Evolutionary conservation across 768 basidiomycete species (phyloP).

Genomic region (Leccinum sublutescens): DNA sequence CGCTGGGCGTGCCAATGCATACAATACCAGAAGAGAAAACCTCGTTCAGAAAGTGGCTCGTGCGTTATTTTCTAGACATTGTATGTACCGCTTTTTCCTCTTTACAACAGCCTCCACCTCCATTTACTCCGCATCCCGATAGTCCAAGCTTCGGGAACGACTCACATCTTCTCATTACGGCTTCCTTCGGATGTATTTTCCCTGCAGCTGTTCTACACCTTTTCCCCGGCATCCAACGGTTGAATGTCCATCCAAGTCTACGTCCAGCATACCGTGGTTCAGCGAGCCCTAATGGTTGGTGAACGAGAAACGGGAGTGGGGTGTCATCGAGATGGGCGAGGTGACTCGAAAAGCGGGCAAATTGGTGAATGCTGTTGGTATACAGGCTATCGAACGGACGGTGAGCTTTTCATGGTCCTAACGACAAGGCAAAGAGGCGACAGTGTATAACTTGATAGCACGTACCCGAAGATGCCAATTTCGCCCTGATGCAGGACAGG

Average conservation of each 20-base stretch:
- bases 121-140: constrained; percentile 25
- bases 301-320: constrained; percentile 70
- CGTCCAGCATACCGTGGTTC: constrained; percentile 85
- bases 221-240: constrained; percentile 56
- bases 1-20: constrained; percentile 52
- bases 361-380: constrained; percentile 68
- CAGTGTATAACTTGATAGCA: constrained; percentile 36
- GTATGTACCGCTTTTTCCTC: constrained; percentile 33
- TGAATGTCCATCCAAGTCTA: constrained; percentile 91
- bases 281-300: constrained; percentile 71
- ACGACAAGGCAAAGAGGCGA: background rate
- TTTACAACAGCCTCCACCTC: constrained; percentile 41
- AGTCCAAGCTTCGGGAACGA: constrained; percentile 23
- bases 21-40: constrained; percentile 57
- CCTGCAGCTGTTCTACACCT: constrained; percentile 55
- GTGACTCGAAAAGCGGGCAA: constrained; percentile 48
- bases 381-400: constrained; percentile 55
- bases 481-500: constrained; percentile 56
- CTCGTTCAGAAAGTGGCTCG: constrained; percentile 67
- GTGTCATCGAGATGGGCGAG: constrained; percentile 71
- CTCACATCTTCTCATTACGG: constrained; percentile 71
- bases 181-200: constrained; percentile 89
- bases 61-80: constrained; percentile 28
- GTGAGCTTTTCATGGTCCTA: constrained; percentile 41
- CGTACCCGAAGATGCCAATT: constrained; percentile 51